Percentiles rank a stretch among this genome's conserved stretches.
phyloP scores from a whole-genome alignment of 345 rosid genomes.

The Eucalyptus regnans region DNA sequence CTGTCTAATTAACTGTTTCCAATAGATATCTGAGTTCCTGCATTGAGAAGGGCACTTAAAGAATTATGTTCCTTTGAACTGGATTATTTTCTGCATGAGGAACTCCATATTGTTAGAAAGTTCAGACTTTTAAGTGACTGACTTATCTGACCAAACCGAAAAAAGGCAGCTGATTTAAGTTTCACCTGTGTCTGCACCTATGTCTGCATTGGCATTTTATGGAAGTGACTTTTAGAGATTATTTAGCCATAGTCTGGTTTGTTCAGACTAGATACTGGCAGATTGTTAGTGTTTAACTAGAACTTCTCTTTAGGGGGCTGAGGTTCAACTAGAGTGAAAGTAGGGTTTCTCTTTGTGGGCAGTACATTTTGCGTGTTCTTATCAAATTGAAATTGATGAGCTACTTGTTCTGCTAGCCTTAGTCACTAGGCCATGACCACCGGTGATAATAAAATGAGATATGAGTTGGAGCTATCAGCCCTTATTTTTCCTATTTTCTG shows the following conservation, averaged over 20 bases:
- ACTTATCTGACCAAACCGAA: background rate
- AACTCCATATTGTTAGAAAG: background rate
- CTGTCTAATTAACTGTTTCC: background rate
- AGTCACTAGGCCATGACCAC: background rate
- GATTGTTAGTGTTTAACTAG: background rate
- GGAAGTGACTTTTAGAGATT: background rate
- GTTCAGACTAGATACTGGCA: background rate
- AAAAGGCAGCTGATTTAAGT: background rate
- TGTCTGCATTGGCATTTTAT: background rate
- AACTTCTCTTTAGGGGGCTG: background rate
- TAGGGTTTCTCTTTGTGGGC: background rate
- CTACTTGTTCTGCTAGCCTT: background rate
- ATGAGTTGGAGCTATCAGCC: background rate
- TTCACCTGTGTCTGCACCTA: background rate
- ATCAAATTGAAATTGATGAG: background rate
- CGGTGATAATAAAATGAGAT: background rate
- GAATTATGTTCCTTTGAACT: background rate
- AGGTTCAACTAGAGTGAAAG: background rate
- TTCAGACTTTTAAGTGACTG: background rate
- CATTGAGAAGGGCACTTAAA: background rate
- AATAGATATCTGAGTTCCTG: background rate
- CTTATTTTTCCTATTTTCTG: background rate
- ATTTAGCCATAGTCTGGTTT: background rate
- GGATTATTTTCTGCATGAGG: background rate
- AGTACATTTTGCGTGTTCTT: background rate